Conservation (phyloP, 1,284 basidiomycete species). For the Entoloma clypeatum region DNA sequence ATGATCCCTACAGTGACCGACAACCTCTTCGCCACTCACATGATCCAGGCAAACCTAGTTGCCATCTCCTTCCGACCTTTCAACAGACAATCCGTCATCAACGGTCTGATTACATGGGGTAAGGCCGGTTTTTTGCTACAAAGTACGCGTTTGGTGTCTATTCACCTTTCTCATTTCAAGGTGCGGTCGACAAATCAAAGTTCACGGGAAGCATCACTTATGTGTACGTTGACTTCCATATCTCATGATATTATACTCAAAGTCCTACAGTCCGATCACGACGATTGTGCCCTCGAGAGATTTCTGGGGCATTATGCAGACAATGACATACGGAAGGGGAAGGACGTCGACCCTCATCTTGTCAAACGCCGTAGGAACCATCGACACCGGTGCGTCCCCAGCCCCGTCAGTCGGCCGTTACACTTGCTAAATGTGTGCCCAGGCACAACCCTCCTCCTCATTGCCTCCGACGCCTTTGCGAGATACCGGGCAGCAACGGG, state of each 20-base stretch:
- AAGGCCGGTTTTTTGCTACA: conserved; percentile 1
- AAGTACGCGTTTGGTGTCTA: too few species aligned
- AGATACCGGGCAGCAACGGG: conserved; percentile 50
- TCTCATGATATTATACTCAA: background rate
- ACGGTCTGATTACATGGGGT: conserved; percentile 49
- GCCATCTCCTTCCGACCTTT: conserved; percentile 51
- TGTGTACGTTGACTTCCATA: conserved; percentile 31
- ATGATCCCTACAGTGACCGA: conserved; percentile 47
- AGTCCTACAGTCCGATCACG: conserved; percentile 40
- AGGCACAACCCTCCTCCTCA: conserved; percentile 42
- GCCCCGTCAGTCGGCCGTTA: background rate
- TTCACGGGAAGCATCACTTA: conserved; percentile 44
- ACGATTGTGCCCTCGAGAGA: conserved; percentile 41
- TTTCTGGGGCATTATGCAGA: conserved; percentile 65
- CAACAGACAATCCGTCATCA: conserved; percentile 25
- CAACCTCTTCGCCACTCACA: conserved; percentile 39
- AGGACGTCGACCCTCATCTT: conserved; percentile 45
- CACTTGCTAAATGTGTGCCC: background rate
- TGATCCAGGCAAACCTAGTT: conserved; percentile 36
- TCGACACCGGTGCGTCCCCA: conserved; percentile 45
- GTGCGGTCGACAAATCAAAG: conserved; percentile 45
- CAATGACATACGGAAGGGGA: conserved; percentile 48
- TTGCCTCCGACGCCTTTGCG: conserved; percentile 46
- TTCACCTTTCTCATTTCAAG: conserved; percentile 33
- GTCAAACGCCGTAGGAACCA: conserved; percentile 50